Base-by-base conservation (phyloP, 768 basidiomycete species). In the Lyophyllum decastes region DNA sequence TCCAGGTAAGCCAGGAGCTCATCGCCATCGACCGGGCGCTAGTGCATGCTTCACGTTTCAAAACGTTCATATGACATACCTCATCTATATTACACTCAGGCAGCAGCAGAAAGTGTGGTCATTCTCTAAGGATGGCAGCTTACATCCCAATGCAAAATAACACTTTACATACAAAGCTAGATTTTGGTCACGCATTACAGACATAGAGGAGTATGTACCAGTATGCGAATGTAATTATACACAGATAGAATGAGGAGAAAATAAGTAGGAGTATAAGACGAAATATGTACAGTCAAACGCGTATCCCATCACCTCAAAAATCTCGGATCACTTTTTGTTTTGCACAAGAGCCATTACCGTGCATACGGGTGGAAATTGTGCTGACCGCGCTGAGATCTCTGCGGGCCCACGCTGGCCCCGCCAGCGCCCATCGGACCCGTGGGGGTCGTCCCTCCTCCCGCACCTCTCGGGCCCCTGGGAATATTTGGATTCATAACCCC, bases 361-460 rank as follows among this genome's bases (percentile, higher is more conserved):
- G 89, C 87, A 64, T 94, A 94, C 0, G 92, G 92, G 65, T 93
- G 92, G 73, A 89, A 94, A 61, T 85, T 83, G 72, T 92, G 90
- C 66, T 89, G 87, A 33, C 92, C 90, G 34, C 90, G 76, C 65
- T 88, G 86, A 9, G 84, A 81, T 54, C 91, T 79, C 71, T 90
- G 89, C 2, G 90, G 90, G 0, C 90, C 90, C 52, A 87, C 86
- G 50, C 84, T 82, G 2, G 81, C 73, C 6, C 79, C 82, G 9
- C 77, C 80, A 7, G 78, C 82, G 14, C 77, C 81, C 64, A 83
- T 80, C 2, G 66, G 67, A 2, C 67, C 68, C 11, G 58, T 62
- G 1, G 68, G 70, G 25, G 63, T 65, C 11, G 79, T 77, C 6
- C 84, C 85, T 16, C 78, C 78, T 54, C 78, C 77, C 4, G 77